phyloP scores from a whole-genome alignment of 345 rosid genomes.

The Microcos paniculata region DNA sequence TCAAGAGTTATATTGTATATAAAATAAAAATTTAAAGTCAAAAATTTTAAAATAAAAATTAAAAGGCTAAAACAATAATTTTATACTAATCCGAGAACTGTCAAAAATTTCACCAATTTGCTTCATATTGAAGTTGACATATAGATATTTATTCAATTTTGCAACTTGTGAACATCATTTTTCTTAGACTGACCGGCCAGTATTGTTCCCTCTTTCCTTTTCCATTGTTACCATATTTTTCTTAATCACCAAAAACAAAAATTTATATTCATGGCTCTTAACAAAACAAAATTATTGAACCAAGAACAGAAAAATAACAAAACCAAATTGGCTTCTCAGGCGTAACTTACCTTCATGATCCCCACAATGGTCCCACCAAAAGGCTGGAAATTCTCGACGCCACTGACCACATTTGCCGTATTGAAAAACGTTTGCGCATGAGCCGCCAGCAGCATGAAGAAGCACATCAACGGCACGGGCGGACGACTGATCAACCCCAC shows the following conservation, averaged over 20 bases:
- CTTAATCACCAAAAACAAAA: background rate
- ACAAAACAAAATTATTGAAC: too few species aligned
- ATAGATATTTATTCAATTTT: background rate
- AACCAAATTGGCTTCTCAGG: background rate
- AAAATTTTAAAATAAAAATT: too few species aligned
- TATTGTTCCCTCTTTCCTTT: background rate
- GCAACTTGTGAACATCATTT: background rate
- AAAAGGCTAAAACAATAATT: too few species aligned
- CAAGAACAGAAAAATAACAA: too few species aligned
- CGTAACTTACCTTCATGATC: constrained; percentile 63
- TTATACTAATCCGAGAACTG: too few species aligned
- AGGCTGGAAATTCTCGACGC: constrained; percentile 62
- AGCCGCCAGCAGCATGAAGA: constrained; percentile 65
- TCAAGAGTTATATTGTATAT: too few species aligned
- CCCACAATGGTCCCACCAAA: constrained; percentile 90
- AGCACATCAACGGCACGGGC: constrained; percentile 71
- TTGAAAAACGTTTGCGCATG: constrained; percentile 76
- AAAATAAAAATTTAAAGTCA: too few species aligned
- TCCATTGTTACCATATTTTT: background rate
- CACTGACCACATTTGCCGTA: constrained; percentile 73
- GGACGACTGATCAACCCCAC: constrained; percentile 59
- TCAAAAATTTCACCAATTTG: background rate
- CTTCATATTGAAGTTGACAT: background rate
- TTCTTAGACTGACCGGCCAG: background rate
- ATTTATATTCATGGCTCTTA: background rate